These are phyloP conservation scores for Oryza glumipatula DNA, from an alignment of 176 grass and related monocot genomes.

Conservation along the genomic window DNA sequence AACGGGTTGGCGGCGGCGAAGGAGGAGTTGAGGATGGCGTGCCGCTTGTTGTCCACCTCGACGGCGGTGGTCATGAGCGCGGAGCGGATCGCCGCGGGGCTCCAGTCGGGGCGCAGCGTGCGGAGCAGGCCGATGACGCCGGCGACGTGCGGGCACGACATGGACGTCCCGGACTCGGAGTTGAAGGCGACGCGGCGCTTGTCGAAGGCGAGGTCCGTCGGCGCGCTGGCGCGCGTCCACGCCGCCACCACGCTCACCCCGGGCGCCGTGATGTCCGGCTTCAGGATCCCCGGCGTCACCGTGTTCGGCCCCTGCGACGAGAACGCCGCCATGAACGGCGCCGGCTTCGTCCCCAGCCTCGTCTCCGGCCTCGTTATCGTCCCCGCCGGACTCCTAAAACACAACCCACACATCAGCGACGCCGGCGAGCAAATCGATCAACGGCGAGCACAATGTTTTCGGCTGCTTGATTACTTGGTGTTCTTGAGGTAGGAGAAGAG, in stretches of 20 bases:
- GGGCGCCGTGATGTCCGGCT: conserved; percentile 81
- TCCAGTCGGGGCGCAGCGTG: conserved; percentile 68
- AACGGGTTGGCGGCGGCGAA: conserved; percentile 54
- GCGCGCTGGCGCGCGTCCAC: conserved; percentile 43
- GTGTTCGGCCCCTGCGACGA: conserved; percentile 78
- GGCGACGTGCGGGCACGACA: conserved; percentile 84
- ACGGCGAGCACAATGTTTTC: too few relatives aligned
- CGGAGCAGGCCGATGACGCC: conserved; percentile 67
- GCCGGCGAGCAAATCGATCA: too few relatives aligned
- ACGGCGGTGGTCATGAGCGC: conserved; percentile 78
- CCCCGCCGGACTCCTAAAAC: conserved; percentile 45
- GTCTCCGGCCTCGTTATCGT: conserved; percentile 62
- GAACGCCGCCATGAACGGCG: conserved; percentile 77
- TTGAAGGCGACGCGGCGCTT: conserved; percentile 56
- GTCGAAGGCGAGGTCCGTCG: conserved; percentile 53
- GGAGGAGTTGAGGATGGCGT: conserved; percentile 48
- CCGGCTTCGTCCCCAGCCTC: conserved; percentile 53
- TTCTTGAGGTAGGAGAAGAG: conserved; percentile 57
- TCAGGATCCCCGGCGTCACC: conserved; percentile 68
- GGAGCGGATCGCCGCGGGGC: conserved; percentile 65
- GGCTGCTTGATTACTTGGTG: conserved; percentile 44
- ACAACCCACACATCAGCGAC: too few relatives aligned
- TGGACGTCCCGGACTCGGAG: conserved; percentile 64
- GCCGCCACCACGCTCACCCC: conserved; percentile 72
- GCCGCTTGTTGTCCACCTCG: conserved; percentile 51